Evolutionary conservation across 2,329 filamentous ascomycete genomes (phyloP).

Genomic region (Arthrobotrys megalospora): DNA sequence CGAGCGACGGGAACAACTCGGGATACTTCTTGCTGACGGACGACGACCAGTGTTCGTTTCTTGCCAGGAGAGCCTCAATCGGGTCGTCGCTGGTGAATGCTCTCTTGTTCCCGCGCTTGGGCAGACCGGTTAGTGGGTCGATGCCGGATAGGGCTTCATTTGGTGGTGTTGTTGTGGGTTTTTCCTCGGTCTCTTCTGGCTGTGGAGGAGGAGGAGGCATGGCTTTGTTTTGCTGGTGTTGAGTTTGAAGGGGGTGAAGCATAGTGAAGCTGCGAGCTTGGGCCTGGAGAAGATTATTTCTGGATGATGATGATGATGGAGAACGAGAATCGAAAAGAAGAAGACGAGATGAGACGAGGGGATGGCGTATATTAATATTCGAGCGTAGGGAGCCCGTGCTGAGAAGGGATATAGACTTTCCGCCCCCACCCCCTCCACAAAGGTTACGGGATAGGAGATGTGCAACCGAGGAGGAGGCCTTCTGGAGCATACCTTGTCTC

Average conservation of each 20-base stretch:
- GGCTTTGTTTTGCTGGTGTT: conserved; percentile 34
- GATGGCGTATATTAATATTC: conserved; percentile 45
- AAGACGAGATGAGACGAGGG: conserved; percentile 25
- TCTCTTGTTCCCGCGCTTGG: conserved; percentile 43
- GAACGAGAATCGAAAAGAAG: background rate
- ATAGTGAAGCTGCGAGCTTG: conserved; percentile 36
- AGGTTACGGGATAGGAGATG: conserved; percentile 45
- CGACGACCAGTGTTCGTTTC: conserved; percentile 63
- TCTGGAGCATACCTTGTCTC: conserved; percentile 48
- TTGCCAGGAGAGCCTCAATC: conserved; percentile 62
- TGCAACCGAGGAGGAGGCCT: conserved; percentile 46
- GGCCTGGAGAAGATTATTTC: conserved; percentile 5
- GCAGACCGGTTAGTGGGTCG: conserved; percentile 20
- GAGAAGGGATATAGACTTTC: conserved; percentile 37
- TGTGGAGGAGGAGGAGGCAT: conserved; percentile 2
- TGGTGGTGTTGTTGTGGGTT: conserved; percentile 24
- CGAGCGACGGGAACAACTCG: conserved; percentile 64
- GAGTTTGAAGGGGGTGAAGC: conserved; percentile 48
- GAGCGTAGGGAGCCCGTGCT: conserved; percentile 3
- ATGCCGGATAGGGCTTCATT: conserved; percentile 9
- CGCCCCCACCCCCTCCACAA: conserved; percentile 36
- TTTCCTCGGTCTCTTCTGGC: background rate
- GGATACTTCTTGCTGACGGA: conserved; percentile 63
- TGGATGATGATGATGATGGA: background rate
- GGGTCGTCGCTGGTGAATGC: conserved; percentile 62